A percentile compares a stretch with the other conserved stretches of the same genome.
These are phyloP conservation scores for Psilocybe tampanensis DNA, from an alignment of 768 basidiomycete species.

Conservation along the genomic window DNA sequence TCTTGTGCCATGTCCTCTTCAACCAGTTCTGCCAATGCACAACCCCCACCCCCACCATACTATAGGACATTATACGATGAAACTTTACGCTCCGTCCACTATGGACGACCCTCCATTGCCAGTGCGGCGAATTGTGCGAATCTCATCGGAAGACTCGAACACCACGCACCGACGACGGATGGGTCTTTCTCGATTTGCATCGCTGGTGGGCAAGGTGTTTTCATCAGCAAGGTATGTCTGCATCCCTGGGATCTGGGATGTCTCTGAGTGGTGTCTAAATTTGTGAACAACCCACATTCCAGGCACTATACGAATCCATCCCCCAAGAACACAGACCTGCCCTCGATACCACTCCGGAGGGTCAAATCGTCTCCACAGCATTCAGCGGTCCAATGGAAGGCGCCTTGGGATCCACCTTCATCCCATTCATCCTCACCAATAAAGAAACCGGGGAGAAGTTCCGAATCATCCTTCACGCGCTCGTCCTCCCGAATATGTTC, in stretches of 20 bases:
- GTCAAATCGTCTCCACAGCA: background rate
- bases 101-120: background rate
- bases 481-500: slow-evolving; percentile 1
- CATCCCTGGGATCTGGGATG: background rate
- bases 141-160: background rate
- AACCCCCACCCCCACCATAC: background rate
- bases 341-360: background rate
- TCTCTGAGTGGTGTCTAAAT: too few species aligned
- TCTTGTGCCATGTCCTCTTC: too few species aligned
- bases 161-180: background rate
- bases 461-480: background rate
- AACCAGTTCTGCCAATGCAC: background rate
- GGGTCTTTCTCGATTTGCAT: background rate
- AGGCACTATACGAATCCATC: slow-evolving; percentile 3
- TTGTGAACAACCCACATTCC: too few species aligned
- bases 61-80: background rate
- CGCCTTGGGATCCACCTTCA: background rate
- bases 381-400: background rate
- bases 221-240: background rate
- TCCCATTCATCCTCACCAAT: slow-evolving; percentile 2
- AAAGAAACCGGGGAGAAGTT: background rate
- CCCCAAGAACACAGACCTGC: background rate
- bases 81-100: background rate
- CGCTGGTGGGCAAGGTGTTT: background rate
- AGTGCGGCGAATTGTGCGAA: background rate